Evolutionary conservation across 2,329 filamentous ascomycete species (phyloP), one percentile per base, ranked within the genome.

Genomic region (Grosmannia clavigera): DNA sequence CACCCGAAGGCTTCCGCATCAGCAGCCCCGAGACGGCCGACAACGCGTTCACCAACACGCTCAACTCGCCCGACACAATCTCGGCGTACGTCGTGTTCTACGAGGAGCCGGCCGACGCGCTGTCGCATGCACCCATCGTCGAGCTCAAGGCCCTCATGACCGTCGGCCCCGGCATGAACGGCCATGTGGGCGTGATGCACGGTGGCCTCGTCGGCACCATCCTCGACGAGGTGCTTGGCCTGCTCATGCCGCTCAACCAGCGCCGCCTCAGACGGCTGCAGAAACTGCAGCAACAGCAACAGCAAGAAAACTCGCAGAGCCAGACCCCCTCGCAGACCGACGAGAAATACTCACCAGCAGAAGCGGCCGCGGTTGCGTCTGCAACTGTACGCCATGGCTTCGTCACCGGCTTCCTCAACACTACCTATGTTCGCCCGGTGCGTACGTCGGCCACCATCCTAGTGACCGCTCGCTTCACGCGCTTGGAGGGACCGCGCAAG

Each of bases 161-260:
- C 14, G 70, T 85, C 1, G 82, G 79, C 1, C 65, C 72, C 12
- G 77, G 76, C 22, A 64, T 85, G 60, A 80, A 81, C 63, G 83
- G 83, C 2, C 78, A 78, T 64, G 70, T 78, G 2, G 68, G 73
- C 3, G 72, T 81, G 7, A 71, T 75, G 11, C 83, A 86, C 67
- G 82, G 83, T 25, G 83, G 83, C 1, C 75, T 85, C 35, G 75
- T 81, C 7, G 76, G 76, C 10, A 76, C 78, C 0, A 67, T 86
- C n/a, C 67, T 86, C 27, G 83, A 86, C 66, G 83, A 86, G 66
- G 70, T 73, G 6, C 77, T 80, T 67, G 81, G 82, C 1, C 70
- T 78, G 6, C 63, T 83, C 22, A 70, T 81, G 11, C 71, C 71
- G 3, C 65, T 76, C 33, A 80, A 80, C 62, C 63, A 63, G 43